Evolutionary conservation across 2,329 filamentous ascomycete species (phyloP).

Genomic region (Allantophomopsis cytisporea): DNA sequence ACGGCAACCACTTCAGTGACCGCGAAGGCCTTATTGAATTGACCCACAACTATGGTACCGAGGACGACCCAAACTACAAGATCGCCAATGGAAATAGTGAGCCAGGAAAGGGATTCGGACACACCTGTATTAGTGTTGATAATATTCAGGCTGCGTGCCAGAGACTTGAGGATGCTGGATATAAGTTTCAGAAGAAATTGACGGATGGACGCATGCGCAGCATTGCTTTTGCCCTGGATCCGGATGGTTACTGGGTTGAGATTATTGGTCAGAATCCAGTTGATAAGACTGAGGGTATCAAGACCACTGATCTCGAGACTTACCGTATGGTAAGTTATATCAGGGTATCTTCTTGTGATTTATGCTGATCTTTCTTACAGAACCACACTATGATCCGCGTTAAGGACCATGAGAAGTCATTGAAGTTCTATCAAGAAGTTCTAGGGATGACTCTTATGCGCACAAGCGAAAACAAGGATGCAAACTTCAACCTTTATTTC

Average conservation of each 20-base stretch:
- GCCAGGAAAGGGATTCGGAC: constrained; percentile 58
- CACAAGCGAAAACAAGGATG: constrained; percentile 51
- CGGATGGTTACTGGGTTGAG: constrained; percentile 74
- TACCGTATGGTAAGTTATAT: constrained; percentile 44
- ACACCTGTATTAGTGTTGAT: constrained; percentile 72
- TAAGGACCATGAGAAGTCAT: constrained; percentile 59
- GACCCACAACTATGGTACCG: constrained; percentile 76
- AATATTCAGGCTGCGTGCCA: constrained; percentile 78
- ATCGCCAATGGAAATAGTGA: constrained; percentile 86
- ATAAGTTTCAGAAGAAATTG: constrained; percentile 87
- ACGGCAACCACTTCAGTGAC: constrained; percentile 60
- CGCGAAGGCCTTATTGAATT: constrained; percentile 86
- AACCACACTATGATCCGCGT: constrained; percentile 91
- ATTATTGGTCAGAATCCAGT: constrained; percentile 57
- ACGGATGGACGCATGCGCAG: constrained; percentile 71
- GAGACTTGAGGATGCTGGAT: constrained; percentile 75
- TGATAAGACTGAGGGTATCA: constrained; percentile 56
- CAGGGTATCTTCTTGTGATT: not conserved
- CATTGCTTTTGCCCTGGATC: constrained; percentile 81
- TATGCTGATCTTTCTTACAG: not conserved
- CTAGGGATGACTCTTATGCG: constrained; percentile 76
- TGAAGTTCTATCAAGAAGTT: constrained; percentile 69
- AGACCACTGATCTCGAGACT: constrained; percentile 54
- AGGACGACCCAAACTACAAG: constrained; percentile 68
- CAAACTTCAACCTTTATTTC: constrained; percentile 81